These are phyloP conservation scores for Penicillium alfredii DNA, from an alignment of 495 filamentous ascomycete species.

Conservation along the genomic window DNA sequence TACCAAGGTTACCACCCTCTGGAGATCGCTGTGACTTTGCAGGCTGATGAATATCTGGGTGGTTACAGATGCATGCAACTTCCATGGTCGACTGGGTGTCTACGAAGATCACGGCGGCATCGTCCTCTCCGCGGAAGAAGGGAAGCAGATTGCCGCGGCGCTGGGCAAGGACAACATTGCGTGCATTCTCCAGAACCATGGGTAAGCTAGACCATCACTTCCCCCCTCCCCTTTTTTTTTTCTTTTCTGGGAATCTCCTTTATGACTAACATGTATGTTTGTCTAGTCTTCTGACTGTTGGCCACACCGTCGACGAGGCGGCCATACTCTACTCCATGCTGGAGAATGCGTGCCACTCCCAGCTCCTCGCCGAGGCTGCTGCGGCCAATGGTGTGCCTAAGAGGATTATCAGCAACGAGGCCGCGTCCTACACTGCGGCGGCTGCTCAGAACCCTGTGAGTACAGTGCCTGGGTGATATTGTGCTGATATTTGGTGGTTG, in stretches of 20 bases:
- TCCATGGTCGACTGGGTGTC: conserved; percentile 47
- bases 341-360: conserved; percentile 60
- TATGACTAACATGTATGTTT: conserved; percentile 4
- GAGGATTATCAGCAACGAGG: conserved; percentile 43
- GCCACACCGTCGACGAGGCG: conserved; percentile 58
- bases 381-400: conserved; percentile 51
- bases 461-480: conserved; percentile 2
- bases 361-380: conserved; percentile 60
- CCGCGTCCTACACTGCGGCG: conserved; percentile 36
- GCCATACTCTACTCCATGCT: conserved; percentile 63
- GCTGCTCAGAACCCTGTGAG: conserved; percentile 38
- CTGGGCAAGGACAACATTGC: conserved; percentile 58
- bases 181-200: conserved; percentile 63
- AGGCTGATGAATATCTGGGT: conserved; percentile 3
- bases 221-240: no score
- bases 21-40: no score
- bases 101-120: conserved; percentile 51
- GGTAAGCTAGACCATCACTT: no score
- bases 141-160: conserved; percentile 50
- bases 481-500: not conserved
- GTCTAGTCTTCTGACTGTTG: conserved; percentile 52
- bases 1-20: no score
- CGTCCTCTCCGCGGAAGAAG: conserved; percentile 58
- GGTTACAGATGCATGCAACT: conserved; percentile 50
- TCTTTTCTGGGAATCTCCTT: not conserved